phyloP scores from a whole-genome alignment of 768 basidiomycete genomes.

The Tylopilus plumbeoviolaceoides region DNA sequence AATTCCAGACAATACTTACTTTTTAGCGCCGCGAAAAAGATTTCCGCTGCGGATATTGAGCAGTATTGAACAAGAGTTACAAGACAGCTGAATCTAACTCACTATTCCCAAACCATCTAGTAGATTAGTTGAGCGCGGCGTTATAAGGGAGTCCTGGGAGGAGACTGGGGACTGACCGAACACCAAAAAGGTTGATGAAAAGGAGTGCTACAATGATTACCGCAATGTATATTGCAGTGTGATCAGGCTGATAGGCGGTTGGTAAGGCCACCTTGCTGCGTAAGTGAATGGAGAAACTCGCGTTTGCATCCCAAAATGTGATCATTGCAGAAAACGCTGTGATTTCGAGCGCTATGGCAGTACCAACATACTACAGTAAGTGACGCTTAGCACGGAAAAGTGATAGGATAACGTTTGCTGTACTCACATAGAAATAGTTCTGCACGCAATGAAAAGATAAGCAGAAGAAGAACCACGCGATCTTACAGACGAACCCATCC shows the following conservation, averaged over 20 bases:
- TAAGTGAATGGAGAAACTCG: not conserved
- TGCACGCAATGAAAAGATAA: slow-evolving; percentile 5
- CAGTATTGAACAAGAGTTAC: too few species aligned
- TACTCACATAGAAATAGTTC: slow-evolving; percentile 34
- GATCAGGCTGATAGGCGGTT: slow-evolving; percentile 23
- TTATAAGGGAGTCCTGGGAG: slow-evolving; percentile 11
- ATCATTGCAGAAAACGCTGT: slow-evolving; percentile 49
- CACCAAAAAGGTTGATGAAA: slow-evolving; percentile 45
- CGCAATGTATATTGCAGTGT: slow-evolving; percentile 39
- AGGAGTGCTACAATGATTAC: slow-evolving; percentile 36
- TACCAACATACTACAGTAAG: slow-evolving; percentile 17
- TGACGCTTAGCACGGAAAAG: not conserved
- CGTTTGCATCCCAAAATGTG: slow-evolving; percentile 43
- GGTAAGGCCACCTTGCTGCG: slow-evolving; percentile 7
- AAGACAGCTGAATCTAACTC: not conserved
- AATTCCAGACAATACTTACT: slow-evolving; percentile 8
- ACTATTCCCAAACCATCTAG: slow-evolving; percentile 24
- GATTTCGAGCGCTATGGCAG: slow-evolving; percentile 47
- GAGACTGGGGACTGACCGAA: slow-evolving; percentile 40
- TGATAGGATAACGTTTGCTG: not conserved
- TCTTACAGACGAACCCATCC: slow-evolving; percentile 19
- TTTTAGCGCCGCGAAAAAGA: slow-evolving; percentile 20
- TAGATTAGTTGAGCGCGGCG: slow-evolving; percentile 30
- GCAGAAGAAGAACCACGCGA: not conserved
- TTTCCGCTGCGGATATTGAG: slow-evolving; percentile 19